A percentile compares a stretch with the other conserved stretches of the same genome.
Conservation (phyloP, 352 stramenopile species). For the Globisporangium emineosum region DNA sequence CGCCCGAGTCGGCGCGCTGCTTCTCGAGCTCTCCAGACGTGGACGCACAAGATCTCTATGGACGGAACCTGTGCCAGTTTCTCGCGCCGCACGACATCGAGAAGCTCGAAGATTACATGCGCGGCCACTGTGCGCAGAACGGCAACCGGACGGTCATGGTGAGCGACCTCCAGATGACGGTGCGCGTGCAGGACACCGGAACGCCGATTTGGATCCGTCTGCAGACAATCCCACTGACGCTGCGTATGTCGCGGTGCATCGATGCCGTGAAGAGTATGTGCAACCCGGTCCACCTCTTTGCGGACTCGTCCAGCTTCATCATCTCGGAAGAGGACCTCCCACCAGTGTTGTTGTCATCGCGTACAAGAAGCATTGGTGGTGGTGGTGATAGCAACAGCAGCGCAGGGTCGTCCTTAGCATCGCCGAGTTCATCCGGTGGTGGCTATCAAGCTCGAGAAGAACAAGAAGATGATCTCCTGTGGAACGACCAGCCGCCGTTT, state of each 20-base stretch:
- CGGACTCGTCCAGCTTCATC: constrained; percentile 73
- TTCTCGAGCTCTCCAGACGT: constrained; percentile 22
- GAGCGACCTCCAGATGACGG: constrained; percentile 41
- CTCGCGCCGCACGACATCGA: constrained; percentile 52
- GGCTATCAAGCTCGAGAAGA: not conserved
- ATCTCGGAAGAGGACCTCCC: constrained; percentile 62
- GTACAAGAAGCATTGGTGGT: constrained; percentile 7
- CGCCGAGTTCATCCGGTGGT: not conserved
- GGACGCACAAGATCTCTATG: constrained; percentile 48
- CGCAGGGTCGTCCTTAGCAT: constrained; percentile 5
- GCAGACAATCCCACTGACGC: constrained; percentile 54
- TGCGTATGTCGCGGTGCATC: constrained; percentile 79
- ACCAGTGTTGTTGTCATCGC: constrained; percentile 26
- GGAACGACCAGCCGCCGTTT: not conserved
- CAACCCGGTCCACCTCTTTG: constrained; percentile 45
- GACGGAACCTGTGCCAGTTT: constrained; percentile 59
- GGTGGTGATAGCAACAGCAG: constrained; percentile 2
- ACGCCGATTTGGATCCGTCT: constrained; percentile 53
- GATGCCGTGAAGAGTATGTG: constrained; percentile 55
- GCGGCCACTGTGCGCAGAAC: constrained; percentile 22
- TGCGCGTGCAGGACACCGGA: constrained; percentile 28
- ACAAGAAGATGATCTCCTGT: not conserved
- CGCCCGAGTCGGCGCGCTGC: constrained; percentile 34
- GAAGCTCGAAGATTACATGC: constrained; percentile 58
- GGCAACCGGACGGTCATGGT: constrained; percentile 16